Evolutionary conservation across 2,329 filamentous ascomycete species (phyloP).

Genomic region (Fonsecaea erecta): DNA sequence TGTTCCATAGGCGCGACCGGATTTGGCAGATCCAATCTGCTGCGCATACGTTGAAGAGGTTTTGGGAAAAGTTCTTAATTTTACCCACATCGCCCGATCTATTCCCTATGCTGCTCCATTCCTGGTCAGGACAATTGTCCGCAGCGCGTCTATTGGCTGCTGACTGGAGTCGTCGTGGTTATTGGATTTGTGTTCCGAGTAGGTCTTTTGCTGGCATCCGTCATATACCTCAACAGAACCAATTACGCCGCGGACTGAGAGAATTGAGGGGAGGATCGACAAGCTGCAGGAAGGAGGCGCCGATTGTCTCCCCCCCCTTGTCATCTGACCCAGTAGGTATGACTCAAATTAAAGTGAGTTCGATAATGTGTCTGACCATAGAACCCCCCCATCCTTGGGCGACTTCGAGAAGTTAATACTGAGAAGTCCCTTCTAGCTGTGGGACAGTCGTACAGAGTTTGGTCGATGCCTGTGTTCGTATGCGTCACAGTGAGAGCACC

Average conservation of each 20-base stretch:
- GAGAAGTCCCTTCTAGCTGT: background rate
- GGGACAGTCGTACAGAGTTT: background rate
- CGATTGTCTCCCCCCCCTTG: conserved; percentile 1
- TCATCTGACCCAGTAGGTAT: background rate
- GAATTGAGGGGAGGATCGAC: conserved; percentile 2
- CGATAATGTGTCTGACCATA: background rate
- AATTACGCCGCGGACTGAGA: background rate
- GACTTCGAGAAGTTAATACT: background rate
- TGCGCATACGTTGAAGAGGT: background rate
- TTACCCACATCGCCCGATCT: conserved; percentile 8
- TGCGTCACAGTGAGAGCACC: background rate
- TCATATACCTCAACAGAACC: background rate
- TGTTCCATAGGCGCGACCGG: background rate
- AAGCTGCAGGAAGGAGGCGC: background rate
- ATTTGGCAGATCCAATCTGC: conserved; percentile 25
- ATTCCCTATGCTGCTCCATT: background rate
- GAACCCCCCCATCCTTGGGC: background rate
- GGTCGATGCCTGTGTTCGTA: background rate
- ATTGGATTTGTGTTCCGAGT: conserved; percentile 3
- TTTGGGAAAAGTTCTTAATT: background rate
- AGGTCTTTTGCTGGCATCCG: background rate
- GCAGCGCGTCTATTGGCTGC: background rate
- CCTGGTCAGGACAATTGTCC: conserved; percentile 18
- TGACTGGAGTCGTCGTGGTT: background rate
- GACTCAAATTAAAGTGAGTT: conserved; percentile 1